Evolutionary conservation across 805 yeast genomes (phyloP).

Genomic region (Candida tammaniensis): DNA sequence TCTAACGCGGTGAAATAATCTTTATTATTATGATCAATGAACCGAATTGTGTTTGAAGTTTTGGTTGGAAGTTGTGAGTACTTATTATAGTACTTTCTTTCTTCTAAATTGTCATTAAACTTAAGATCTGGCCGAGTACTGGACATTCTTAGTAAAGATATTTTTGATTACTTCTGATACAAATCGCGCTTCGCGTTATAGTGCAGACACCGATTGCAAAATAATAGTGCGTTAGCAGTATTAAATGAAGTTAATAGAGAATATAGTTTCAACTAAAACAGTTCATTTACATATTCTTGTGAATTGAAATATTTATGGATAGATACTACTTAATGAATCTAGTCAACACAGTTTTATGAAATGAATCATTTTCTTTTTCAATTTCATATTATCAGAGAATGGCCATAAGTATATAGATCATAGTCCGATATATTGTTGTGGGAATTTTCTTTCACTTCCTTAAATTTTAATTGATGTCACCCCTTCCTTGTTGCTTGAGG

Average conservation of each 20-base stretch:
- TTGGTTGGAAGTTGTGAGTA: conserved; percentile 49
- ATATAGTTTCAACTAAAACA: too few relatives aligned
- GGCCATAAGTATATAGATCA: too few relatives aligned
- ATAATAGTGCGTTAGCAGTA: background rate
- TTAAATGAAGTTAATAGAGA: background rate
- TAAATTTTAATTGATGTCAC: too few relatives aligned
- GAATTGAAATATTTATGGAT: too few relatives aligned
- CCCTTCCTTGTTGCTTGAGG: too few relatives aligned
- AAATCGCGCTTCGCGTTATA: conserved; percentile 7
- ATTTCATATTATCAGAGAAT: too few relatives aligned
- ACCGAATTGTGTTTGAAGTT: conserved; percentile 52
- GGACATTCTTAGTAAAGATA: conserved; percentile 25
- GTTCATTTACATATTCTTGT: too few relatives aligned
- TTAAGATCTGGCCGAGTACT: conserved; percentile 41
- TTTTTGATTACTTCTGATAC: background rate
- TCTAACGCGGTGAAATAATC: conserved; percentile 76
- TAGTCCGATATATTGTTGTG: too few relatives aligned
- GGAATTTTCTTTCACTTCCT: too few relatives aligned
- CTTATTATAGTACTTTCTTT: conserved; percentile 41
- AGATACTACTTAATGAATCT: too few relatives aligned
- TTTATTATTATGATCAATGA: conserved; percentile 68
- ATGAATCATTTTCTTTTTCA: too few relatives aligned
- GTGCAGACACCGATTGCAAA: conserved; percentile 3
- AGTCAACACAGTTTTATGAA: too few relatives aligned
- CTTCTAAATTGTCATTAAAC: conserved; percentile 40